These are phyloP conservation scores for Fonsecaea erecta DNA, from an alignment of 2,329 filamentous ascomycete genomes.

Conservation along the genomic window DNA sequence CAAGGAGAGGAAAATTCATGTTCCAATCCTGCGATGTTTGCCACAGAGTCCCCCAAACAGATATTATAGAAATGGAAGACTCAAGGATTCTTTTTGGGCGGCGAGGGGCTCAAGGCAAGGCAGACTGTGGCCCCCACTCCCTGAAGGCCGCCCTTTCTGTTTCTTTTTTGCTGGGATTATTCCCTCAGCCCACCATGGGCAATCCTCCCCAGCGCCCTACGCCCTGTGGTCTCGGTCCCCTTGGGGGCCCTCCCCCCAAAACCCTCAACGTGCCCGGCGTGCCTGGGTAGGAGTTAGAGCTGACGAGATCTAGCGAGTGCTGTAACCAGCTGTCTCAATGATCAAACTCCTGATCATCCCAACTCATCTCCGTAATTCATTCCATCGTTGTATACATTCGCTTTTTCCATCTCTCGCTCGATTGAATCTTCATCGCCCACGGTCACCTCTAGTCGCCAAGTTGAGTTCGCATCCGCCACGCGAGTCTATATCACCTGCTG, in stretches of 20 bases:
- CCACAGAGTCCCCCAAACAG: not conserved
- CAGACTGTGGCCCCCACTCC: not conserved
- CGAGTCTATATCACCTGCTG: not conserved
- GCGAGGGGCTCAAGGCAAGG: not conserved
- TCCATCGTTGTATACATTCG: not conserved
- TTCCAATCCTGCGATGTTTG: not conserved
- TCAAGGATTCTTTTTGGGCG: no score
- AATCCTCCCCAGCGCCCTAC: not conserved
- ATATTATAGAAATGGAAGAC: not conserved
- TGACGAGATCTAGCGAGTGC: slow-evolving; percentile 7
- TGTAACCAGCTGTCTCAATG: slow-evolving; percentile 9
- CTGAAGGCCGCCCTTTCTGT: not conserved
- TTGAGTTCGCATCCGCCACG: not conserved
- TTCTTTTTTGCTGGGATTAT: not conserved
- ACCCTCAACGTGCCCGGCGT: not conserved
- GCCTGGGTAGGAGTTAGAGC: slow-evolving; percentile 6
- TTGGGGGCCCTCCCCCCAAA: not conserved
- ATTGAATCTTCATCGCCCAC: not conserved
- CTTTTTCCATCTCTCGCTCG: slow-evolving; percentile 15
- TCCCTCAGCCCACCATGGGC: slow-evolving; percentile 2
- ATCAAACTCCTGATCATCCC: not conserved
- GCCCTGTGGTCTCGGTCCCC: not conserved
- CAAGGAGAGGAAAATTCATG: not conserved
- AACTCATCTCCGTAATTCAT: not conserved
- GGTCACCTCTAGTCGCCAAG: not conserved